Conservation (phyloP, 805 yeast genomes). For the Dipodascopsis tothii region DNA sequence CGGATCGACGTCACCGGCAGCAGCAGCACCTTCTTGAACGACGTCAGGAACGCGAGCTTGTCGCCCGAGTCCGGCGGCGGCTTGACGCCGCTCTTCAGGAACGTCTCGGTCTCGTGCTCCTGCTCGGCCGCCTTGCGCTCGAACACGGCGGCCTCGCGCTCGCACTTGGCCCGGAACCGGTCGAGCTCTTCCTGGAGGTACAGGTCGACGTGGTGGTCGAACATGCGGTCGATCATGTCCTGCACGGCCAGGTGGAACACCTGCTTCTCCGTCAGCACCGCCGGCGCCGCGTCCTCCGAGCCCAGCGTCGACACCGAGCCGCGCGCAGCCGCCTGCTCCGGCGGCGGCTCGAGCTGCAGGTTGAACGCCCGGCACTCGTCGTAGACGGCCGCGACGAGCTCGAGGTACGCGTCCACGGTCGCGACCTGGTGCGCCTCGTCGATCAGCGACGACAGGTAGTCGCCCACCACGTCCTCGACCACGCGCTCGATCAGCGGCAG, state of each 20-base stretch:
- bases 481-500: constrained; percentile 43
- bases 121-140: constrained; percentile 33
- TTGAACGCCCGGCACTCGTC: constrained; percentile 20
- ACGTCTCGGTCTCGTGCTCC: constrained; percentile 44
- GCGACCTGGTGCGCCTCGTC: constrained; percentile 15
- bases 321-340: too few relatives aligned
- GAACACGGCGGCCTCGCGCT: constrained; percentile 30
- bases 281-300: constrained; percentile 37
- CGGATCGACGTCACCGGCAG: constrained; percentile 30
- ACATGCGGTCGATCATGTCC: constrained; percentile 24
- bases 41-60: constrained; percentile 45
- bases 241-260: constrained; percentile 20
- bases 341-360: constrained; percentile 13
- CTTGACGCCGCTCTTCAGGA: constrained; percentile 42
- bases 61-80: constrained; percentile 29
- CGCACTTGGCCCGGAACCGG: constrained; percentile 26
- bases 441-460: constrained; percentile 25
- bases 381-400: constrained; percentile 36
- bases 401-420: constrained; percentile 29
- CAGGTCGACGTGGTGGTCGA: constrained; percentile 26
- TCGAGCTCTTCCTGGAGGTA: constrained; percentile 30
- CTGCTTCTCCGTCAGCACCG: too few relatives aligned
- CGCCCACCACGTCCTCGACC: constrained; percentile 29
- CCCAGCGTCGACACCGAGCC: too few relatives aligned
- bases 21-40: constrained; percentile 43